phyloP scores from a whole-genome alignment of 2,329 filamentous ascomycete genomes.

The Scedosporium dehoogii region DNA sequence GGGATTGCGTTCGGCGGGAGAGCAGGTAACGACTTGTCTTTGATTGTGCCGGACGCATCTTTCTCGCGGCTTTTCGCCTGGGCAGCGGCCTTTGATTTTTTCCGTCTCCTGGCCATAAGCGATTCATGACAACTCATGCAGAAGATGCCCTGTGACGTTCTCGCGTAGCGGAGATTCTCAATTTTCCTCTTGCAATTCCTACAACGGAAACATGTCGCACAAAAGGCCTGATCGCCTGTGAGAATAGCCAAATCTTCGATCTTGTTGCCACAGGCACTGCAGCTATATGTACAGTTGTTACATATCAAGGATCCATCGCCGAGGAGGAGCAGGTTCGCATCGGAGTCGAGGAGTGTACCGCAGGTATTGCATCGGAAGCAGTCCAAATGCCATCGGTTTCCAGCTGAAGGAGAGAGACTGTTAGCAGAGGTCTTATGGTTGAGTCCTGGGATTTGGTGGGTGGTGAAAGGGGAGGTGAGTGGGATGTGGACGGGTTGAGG shows the following conservation, averaged over 20 bases:
- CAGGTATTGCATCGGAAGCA: conserved; percentile 98
- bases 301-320: conserved; percentile 97
- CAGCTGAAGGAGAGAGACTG: conserved; percentile 44
- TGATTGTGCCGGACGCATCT: conserved; percentile 55
- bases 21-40: conserved; percentile 88
- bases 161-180: conserved; percentile 92
- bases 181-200: conserved; percentile 98
- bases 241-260: conserved; percentile 97
- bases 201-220: conserved; percentile 92
- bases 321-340: conserved; percentile 92
- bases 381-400: conserved; percentile 96
- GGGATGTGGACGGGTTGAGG: neutral
- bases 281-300: conserved; percentile 99
- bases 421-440: conserved; percentile 10
- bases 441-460: neutral
- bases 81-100: conserved; percentile 65
- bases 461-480: neutral
- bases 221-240: conserved; percentile 96
- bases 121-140: conserved; percentile 99
- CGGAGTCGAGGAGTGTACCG: conserved; percentile 89
- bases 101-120: conserved; percentile 82
- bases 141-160: conserved; percentile 96
- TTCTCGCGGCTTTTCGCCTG: conserved; percentile 54
- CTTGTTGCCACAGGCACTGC: conserved; percentile 91
- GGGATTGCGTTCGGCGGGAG: conserved; percentile 67